These are phyloP conservation scores for Huntiella moniliformis DNA, from an alignment of 2,329 filamentous ascomycete genomes.

Conservation along the genomic window DNA sequence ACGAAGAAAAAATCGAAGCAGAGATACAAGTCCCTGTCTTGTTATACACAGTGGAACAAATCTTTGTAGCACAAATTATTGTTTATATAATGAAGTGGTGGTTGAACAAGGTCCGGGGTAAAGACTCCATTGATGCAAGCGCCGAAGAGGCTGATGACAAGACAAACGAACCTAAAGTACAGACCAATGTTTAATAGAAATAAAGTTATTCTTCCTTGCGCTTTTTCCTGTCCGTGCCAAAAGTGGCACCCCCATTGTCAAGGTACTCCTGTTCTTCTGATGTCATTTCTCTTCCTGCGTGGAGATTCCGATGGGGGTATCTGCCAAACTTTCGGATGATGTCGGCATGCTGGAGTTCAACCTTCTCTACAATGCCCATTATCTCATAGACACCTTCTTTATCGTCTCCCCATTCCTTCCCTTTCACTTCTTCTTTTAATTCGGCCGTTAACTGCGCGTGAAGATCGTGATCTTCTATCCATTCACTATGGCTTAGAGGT, in stretches of 20 bases:
- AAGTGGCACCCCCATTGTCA: constrained; percentile 24
- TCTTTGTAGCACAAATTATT: constrained; percentile 26
- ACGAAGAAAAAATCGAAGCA: constrained; percentile 33
- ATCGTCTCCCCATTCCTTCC: neutral
- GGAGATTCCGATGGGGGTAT: constrained; percentile 39
- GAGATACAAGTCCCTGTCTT: constrained; percentile 46
- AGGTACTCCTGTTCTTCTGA: constrained; percentile 32
- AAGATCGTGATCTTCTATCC: constrained; percentile 25
- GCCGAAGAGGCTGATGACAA: neutral
- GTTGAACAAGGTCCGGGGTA: constrained; percentile 15
- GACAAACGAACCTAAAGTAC: neutral
- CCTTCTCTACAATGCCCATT: constrained; percentile 2
- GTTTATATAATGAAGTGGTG: constrained; percentile 30
- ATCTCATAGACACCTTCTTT: constrained; percentile 14
- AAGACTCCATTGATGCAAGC: neutral
- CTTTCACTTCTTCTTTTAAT: constrained; percentile 13
- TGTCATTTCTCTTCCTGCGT: constrained; percentile 29
- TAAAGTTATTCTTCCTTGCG: neutral
- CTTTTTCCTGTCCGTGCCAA: constrained; percentile 13
- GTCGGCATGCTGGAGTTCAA: constrained; percentile 26
- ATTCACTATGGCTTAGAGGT: constrained; percentile 41
- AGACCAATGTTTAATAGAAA: neutral
- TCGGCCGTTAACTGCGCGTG: constrained; percentile 17
- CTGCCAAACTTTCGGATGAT: constrained; percentile 36
- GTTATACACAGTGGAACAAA: constrained; percentile 41